A percentile compares a stretch with the other conserved stretches of the same genome.
Conservation (phyloP, 179 eudicot genomes). For the Sideroxylon spinosum region DNA sequence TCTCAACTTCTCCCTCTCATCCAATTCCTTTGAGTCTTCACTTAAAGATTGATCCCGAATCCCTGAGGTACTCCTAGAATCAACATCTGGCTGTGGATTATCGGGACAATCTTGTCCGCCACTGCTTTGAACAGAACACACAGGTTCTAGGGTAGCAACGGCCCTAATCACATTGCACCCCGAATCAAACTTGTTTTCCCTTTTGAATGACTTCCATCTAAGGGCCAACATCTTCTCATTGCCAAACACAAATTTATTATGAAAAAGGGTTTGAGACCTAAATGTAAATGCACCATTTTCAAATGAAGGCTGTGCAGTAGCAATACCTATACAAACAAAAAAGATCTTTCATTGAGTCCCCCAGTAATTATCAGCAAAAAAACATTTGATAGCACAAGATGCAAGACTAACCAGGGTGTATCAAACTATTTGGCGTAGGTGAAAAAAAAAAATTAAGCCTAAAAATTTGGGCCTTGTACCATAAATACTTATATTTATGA, state of each 20-base stretch:
- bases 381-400: neutral
- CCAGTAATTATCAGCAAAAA: constrained; percentile 13
- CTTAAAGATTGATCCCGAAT: constrained; percentile 24
- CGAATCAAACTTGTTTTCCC: constrained; percentile 20
- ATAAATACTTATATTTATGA: too few relatives aligned
- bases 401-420: too few relatives aligned
- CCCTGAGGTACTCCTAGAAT: constrained; percentile 20
- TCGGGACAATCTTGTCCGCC: constrained; percentile 22
- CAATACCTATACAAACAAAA: constrained; percentile 54
- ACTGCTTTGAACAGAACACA: constrained; percentile 24
- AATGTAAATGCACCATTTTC: constrained; percentile 25
- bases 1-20: constrained; percentile 71
- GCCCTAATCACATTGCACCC: constrained; percentile 44
- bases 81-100: constrained; percentile 21
- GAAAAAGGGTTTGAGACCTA: constrained; percentile 32
- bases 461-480: too few relatives aligned
- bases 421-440: too few relatives aligned
- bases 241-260: constrained; percentile 32
- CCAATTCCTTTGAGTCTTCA: constrained; percentile 45
- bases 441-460: too few relatives aligned
- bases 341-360: neutral
- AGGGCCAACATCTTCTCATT: constrained; percentile 43
- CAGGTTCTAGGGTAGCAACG: constrained; percentile 68
- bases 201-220: constrained; percentile 34
- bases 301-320: constrained; percentile 55